phyloP scores from a whole-genome alignment of 192 early-diverging fungal genomes.

The Umbelopsis sp. region DNA sequence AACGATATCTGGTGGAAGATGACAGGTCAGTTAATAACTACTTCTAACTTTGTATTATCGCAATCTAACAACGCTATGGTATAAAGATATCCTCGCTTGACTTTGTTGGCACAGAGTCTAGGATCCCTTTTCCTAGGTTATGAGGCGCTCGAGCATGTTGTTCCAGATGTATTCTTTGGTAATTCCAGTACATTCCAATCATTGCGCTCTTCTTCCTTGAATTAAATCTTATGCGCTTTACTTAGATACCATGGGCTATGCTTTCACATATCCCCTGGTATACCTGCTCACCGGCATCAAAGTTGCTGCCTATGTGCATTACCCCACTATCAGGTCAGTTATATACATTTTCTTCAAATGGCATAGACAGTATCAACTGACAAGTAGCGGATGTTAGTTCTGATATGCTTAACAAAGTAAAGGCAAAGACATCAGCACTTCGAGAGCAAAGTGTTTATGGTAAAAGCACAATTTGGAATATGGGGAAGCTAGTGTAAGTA shows the following conservation, averaged over 20 bases:
- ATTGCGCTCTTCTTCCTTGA: not conserved
- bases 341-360: not conserved
- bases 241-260: constrained; percentile 92
- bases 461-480: constrained; percentile 55
- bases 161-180: constrained; percentile 88
- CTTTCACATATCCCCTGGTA: constrained; percentile 88
- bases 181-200: not conserved
- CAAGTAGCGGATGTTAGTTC: constrained; percentile 49
- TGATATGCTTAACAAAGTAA: constrained; percentile 84
- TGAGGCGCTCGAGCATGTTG: constrained; percentile 69
- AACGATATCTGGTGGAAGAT: constrained; percentile 72
- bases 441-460: constrained; percentile 59
- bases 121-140: constrained; percentile 76
- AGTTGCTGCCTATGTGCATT: constrained; percentile 91
- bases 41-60: not conserved
- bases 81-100: constrained; percentile 74
- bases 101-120: constrained; percentile 84
- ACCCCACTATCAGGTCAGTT: constrained; percentile 86
- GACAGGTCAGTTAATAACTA: constrained; percentile 47
- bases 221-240: too few species aligned
- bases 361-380: not conserved
- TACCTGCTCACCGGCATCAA: constrained; percentile 57
- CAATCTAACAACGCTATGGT: not conserved
- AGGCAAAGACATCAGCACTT: constrained; percentile 63
- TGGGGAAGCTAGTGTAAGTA: constrained; percentile 61